A percentile compares a stretch with the other conserved stretches of the same genome.
These are phyloP conservation scores for Colletotrichum tofieldiae DNA, from an alignment of 2,329 filamentous ascomycete species.

Conservation along the genomic window DNA sequence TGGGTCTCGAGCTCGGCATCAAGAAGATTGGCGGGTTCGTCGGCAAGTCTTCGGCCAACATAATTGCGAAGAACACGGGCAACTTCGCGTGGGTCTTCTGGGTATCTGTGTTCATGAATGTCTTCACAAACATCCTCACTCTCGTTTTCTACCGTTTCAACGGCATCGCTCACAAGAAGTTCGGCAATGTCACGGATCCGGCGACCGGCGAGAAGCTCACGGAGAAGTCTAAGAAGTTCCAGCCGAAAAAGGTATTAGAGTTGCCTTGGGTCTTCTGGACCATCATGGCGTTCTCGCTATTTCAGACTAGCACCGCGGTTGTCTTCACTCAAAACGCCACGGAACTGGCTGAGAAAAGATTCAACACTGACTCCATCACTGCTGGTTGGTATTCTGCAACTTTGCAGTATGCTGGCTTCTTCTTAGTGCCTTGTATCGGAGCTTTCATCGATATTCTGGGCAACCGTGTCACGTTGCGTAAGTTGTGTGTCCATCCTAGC, in stretches of 20 bases:
- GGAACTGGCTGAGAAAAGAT: slow-evolving; percentile 73
- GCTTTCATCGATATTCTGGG: slow-evolving; percentile 71
- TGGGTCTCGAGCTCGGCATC: slow-evolving; percentile 73
- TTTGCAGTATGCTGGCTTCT: slow-evolving; percentile 69
- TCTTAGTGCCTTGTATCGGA: slow-evolving; percentile 70
- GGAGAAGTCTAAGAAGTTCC: slow-evolving; percentile 72
- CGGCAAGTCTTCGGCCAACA: slow-evolving; percentile 72
- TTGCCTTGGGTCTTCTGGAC: slow-evolving; percentile 75
- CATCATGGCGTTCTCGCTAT: slow-evolving; percentile 69
- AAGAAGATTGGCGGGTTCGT: slow-evolving; percentile 75
- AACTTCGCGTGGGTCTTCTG: slow-evolving; percentile 76
- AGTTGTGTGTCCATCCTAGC: not conserved
- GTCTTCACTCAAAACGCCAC: slow-evolving; percentile 73
- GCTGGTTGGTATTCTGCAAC: slow-evolving; percentile 75
- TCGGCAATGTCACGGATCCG: slow-evolving; percentile 63
- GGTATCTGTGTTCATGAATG: slow-evolving; percentile 74
- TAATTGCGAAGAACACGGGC: slow-evolving; percentile 70
- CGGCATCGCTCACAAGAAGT: slow-evolving; percentile 64
- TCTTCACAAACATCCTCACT: slow-evolving; percentile 73
- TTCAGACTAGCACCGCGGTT: slow-evolving; percentile 70
- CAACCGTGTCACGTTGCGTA: slow-evolving; percentile 63
- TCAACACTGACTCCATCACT: slow-evolving; percentile 67
- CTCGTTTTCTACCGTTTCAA: slow-evolving; percentile 71
- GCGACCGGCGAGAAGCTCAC: slow-evolving; percentile 73
- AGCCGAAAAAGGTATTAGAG: slow-evolving; percentile 68